These are phyloP conservation scores for Amanita muscaria DNA, from an alignment of 768 basidiomycete species.

Conservation along the genomic window DNA sequence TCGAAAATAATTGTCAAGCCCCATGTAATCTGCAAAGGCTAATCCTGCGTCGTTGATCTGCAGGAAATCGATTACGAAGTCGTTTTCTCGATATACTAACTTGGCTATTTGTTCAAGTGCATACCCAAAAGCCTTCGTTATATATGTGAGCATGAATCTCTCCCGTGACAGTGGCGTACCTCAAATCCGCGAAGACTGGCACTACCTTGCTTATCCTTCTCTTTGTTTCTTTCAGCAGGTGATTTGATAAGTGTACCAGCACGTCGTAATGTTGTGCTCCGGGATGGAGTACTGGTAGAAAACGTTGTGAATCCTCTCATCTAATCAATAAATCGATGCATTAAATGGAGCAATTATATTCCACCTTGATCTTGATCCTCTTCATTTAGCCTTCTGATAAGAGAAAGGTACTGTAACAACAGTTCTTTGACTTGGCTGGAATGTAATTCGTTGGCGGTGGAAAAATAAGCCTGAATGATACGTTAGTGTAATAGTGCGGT, in stretches of 20 bases:
- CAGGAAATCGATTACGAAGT: slow-evolving; percentile 86
- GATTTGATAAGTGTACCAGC: slow-evolving; percentile 82
- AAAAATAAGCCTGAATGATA: slow-evolving; percentile 76
- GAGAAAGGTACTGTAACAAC: slow-evolving; percentile 44
- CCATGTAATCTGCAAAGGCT: slow-evolving; percentile 95
- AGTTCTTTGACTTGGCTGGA: slow-evolving; percentile 70
- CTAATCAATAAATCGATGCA: too few species aligned
- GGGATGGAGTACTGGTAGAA: slow-evolving; percentile 33
- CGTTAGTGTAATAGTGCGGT: background rate
- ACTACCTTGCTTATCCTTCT: slow-evolving; percentile 46
- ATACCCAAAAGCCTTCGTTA: slow-evolving; percentile 56
- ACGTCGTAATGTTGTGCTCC: slow-evolving; percentile 60
- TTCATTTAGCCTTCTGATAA: slow-evolving; percentile 58
- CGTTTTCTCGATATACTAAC: slow-evolving; percentile 74
- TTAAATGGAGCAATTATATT: too few species aligned
- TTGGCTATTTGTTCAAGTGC: slow-evolving; percentile 70
- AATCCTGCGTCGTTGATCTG: slow-evolving; percentile 83
- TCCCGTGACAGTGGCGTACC: slow-evolving; percentile 25
- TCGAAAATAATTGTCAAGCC: slow-evolving; percentile 88
- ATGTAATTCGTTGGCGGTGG: slow-evolving; percentile 76
- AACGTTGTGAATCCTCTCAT: slow-evolving; percentile 44
- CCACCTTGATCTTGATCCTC: slow-evolving; percentile 72
- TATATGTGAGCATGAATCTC: too few species aligned
- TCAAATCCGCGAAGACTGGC: slow-evolving; percentile 66
- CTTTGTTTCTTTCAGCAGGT: slow-evolving; percentile 57